Conservation (phyloP, 345 rosid species). For the Lumnitzera racemosa region DNA sequence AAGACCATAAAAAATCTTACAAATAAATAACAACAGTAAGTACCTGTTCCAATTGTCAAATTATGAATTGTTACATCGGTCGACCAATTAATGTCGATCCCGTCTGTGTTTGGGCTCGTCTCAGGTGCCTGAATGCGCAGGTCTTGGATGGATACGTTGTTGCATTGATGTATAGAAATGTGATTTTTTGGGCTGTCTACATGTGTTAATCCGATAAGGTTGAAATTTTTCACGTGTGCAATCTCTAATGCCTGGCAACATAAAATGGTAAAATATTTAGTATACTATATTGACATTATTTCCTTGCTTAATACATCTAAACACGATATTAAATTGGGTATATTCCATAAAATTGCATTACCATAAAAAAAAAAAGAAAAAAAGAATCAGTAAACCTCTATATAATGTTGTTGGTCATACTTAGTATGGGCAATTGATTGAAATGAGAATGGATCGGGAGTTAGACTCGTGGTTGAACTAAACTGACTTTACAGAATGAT, state of each 20-base stretch:
- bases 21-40: no score
- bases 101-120: slow-evolving; percentile 59
- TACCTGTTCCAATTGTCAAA: slow-evolving; percentile 38
- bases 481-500: no score
- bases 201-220: slow-evolving; percentile 12
- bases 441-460: no score
- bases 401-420: no score
- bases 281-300: neutral
- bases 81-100: slow-evolving; percentile 40
- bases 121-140: slow-evolving; percentile 36
- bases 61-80: slow-evolving; percentile 17
- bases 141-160: slow-evolving; percentile 19
- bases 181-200: slow-evolving; percentile 37
- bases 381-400: no score
- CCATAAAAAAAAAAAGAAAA: no score
- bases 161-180: slow-evolving; percentile 19
- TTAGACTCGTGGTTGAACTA: no score
- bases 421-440: no score
- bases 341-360: no score
- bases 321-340: no score
- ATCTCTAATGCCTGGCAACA: slow-evolving; percentile 2
- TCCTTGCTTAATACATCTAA: no score
- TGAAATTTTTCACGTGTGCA: neutral
- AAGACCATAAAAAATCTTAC: neutral
- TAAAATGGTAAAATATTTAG: neutral